Evolutionary conservation across 768 basidiomycete species (phyloP).

Genomic region (Mycena rosella): DNA sequence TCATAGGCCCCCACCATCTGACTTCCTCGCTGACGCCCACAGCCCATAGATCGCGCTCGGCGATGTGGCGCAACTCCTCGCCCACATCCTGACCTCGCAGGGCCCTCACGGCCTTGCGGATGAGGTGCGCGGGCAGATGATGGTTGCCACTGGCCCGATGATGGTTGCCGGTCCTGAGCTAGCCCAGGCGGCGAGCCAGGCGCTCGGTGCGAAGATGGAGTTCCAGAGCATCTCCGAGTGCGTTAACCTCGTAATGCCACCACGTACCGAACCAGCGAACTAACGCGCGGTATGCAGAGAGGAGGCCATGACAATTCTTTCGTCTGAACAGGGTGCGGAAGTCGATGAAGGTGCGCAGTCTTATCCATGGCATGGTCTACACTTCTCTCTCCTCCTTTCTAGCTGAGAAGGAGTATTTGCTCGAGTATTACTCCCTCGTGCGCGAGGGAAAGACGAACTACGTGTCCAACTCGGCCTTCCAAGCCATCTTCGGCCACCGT

Average conservation of each 20-base stretch:
- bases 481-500: slow-evolving; percentile 36
- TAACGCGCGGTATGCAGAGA: slow-evolving; percentile 5
- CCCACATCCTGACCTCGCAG: slow-evolving; percentile 40
- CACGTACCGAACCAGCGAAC: background rate
- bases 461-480: slow-evolving; percentile 39
- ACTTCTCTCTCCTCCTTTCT: slow-evolving; percentile 13
- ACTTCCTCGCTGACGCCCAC: background rate
- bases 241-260: background rate
- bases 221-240: slow-evolving; percentile 18
- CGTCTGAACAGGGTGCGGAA: slow-evolving; percentile 6
- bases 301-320: slow-evolving; percentile 8
- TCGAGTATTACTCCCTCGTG: slow-evolving; percentile 52
- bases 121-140: slow-evolving; percentile 43
- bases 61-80: slow-evolving; percentile 17
- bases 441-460: slow-evolving; percentile 50
- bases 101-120: slow-evolving; percentile 48
- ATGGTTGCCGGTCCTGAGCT: slow-evolving; percentile 20
- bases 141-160: slow-evolving; percentile 39
- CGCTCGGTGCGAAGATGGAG: slow-evolving; percentile 14
- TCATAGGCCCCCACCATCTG: background rate
- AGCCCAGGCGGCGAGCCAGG: slow-evolving; percentile 18
- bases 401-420: slow-evolving; percentile 48
- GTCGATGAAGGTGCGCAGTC: slow-evolving; percentile 16
- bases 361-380: background rate
- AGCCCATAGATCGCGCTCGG: slow-evolving; percentile 21